Percentiles rank a stretch among this genome's conserved stretches.
Conservation (phyloP, 2,329 filamentous ascomycete species). For the Epicoccum nigrum region DNA sequence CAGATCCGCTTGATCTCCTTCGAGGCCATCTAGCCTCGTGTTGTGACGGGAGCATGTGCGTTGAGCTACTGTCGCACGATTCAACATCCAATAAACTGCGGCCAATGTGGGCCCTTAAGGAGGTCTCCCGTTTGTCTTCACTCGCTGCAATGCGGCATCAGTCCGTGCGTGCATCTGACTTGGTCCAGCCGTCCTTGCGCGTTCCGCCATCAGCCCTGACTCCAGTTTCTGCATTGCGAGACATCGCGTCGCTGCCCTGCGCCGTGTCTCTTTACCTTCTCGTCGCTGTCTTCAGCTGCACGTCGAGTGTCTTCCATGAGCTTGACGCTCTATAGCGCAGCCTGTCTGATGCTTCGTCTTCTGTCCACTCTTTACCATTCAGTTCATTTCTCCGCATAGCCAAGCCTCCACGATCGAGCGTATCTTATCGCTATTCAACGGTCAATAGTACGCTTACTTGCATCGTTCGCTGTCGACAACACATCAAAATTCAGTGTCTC, state of each 20-base stretch:
- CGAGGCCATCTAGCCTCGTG: slow-evolving; percentile 24
- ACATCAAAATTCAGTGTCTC: background rate
- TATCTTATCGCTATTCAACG: slow-evolving; percentile 19
- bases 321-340: slow-evolving; percentile 38
- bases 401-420: slow-evolving; percentile 20
- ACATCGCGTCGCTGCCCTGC: slow-evolving; percentile 29
- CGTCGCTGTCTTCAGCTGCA: slow-evolving; percentile 25
- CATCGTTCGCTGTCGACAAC: slow-evolving; percentile 1
- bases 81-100: slow-evolving; percentile 25
- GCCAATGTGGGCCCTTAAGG: slow-evolving; percentile 21
- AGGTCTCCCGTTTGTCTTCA: slow-evolving; percentile 28
- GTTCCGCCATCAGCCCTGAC: slow-evolving; percentile 35
- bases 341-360: slow-evolving; percentile 19
- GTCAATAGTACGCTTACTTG: slow-evolving; percentile 10
- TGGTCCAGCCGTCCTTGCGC: slow-evolving; percentile 27
- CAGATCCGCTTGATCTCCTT: slow-evolving; percentile 10
- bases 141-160: slow-evolving; percentile 27
- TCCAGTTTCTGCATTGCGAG: slow-evolving; percentile 31
- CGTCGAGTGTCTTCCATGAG: slow-evolving; percentile 27
- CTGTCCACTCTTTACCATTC: slow-evolving; percentile 27
- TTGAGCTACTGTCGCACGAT: slow-evolving; percentile 41
- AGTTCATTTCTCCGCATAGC: slow-evolving; percentile 21
- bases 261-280: slow-evolving; percentile 22
- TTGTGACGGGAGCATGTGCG: slow-evolving; percentile 38
- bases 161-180: slow-evolving; percentile 29